Conservation (phyloP, 2,329 filamentous ascomycete species). For the Beauveria brongniartii region DNA sequence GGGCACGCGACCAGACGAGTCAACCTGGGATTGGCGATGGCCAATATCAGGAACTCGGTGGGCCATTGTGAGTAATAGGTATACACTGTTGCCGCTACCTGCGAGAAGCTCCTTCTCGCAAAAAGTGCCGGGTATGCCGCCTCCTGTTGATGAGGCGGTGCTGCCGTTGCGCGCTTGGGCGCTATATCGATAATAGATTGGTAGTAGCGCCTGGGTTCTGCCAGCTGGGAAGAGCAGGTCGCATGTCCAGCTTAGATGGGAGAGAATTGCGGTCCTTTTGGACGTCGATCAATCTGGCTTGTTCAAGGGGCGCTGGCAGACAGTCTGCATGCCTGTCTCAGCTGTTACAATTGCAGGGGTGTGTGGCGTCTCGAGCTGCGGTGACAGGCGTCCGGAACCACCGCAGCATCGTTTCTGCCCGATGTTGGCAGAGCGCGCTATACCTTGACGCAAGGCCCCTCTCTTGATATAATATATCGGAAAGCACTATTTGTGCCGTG, state of each 20-base stretch:
- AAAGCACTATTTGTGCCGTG: not conserved
- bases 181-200: not conserved
- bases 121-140: not conserved
- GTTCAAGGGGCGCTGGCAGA: not conserved
- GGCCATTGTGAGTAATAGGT: not conserved
- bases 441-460: not conserved
- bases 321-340: not conserved
- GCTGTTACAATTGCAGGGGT: slow-evolving; percentile 8
- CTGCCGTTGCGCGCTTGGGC: not conserved
- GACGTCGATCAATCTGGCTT: not conserved
- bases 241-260: not conserved
- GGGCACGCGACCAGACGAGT: slow-evolving; percentile 1
- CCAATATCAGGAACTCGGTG: slow-evolving; percentile 1
- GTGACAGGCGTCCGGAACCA: not conserved
- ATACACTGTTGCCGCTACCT: not conserved
- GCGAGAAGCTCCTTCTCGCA: slow-evolving; percentile 1
- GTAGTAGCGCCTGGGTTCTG: not conserved
- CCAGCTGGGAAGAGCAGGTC: not conserved
- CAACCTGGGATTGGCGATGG: not conserved
- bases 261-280: not conserved
- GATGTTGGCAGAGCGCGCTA: not conserved
- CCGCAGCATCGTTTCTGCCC: not conserved
- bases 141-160: not conserved
- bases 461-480: no score
- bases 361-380: slow-evolving; percentile 4